phyloP scores from a whole-genome alignment of 2,329 filamentous ascomycete genomes.

The Tolypocladium album region DNA sequence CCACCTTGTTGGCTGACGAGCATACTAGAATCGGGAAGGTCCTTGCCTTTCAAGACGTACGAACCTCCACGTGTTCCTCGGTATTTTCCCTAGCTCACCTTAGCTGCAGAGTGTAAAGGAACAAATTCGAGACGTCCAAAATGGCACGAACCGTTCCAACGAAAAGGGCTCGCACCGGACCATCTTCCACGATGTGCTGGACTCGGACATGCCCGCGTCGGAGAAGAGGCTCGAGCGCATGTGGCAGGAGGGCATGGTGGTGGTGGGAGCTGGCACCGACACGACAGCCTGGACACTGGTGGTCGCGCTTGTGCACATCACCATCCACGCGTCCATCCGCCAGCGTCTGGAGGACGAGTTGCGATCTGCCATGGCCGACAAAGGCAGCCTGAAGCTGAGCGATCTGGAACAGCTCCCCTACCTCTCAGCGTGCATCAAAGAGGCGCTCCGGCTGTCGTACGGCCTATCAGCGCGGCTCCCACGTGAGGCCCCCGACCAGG shows the following conservation, averaged over 20 bases:
- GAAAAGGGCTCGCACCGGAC: neutral
- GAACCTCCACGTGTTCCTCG: neutral
- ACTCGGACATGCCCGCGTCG: neutral
- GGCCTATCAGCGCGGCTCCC: neutral
- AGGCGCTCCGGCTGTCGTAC: neutral
- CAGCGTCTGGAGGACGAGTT: neutral
- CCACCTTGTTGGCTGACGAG: neutral
- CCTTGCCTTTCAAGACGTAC: neutral
- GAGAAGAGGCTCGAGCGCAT: neutral
- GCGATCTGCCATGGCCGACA: neutral
- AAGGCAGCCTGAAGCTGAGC: neutral
- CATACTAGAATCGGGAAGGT: neutral
- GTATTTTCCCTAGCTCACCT: neutral
- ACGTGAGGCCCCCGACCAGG: neutral
- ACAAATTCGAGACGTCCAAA: neutral
- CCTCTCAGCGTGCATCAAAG: neutral
- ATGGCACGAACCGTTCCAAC: neutral
- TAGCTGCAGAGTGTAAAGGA: neutral
- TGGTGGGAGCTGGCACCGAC: neutral
- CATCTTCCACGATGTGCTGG: neutral
- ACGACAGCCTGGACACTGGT: neutral
- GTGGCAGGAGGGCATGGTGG: neutral
- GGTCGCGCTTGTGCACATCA: neutral
- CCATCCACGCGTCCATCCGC: neutral
- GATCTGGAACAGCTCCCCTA: neutral